Base-by-base conservation (phyloP, 1,284 basidiomycete genomes). In the Leccinum colubrinum region DNA sequence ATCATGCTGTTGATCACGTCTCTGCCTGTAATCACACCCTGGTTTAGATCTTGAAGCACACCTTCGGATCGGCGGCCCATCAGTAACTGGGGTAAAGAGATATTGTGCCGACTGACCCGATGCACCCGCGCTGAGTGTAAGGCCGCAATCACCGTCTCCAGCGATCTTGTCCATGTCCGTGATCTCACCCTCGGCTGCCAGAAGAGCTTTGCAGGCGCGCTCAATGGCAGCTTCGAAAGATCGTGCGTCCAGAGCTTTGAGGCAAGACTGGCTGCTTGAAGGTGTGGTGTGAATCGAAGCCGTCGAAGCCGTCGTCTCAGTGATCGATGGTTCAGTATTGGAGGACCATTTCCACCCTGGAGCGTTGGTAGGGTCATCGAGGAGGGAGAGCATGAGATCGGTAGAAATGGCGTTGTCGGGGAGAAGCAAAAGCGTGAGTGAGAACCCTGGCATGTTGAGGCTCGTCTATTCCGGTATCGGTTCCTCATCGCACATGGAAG, bases 361-460 rank as follows among this genome's bases (percentile, higher is more conserved):
- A 0, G 87, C 86, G 55, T 86, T 79, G 2, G 90, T 81, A 9
- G 82, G 82, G 15, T 88, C 88, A 69, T 97, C 95, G 30, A 98
- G 81, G 15, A 93, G 83, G 14, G 86, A 83, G 33, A 97, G 82
- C 62, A 97, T 77, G 14, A 83, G 68, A n/a, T 80, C 76, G 4
- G 77, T 64, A 4, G 81, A 75, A 55, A 82, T 76, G 3, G 70
- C 52, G 8, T 75, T 66, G 8, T 76, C 72, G 0, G 94, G 93
- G 6, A 97, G 86, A 30, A 94, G 85, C 12, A 97, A 82, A 11
- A 95, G 81, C 0, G 95, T 94, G 64, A 98, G 78, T 5, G 93
- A 95, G 77, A 97, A 96, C 2, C 96, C 95, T 35, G 95, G 93
- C 91, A 97, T 95, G 77, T 95, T 94, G 65, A 98, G 82, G 59